phyloP scores from a whole-genome alignment of 2,329 filamentous ascomycete species.

The Chaetoscypha palmicola region DNA sequence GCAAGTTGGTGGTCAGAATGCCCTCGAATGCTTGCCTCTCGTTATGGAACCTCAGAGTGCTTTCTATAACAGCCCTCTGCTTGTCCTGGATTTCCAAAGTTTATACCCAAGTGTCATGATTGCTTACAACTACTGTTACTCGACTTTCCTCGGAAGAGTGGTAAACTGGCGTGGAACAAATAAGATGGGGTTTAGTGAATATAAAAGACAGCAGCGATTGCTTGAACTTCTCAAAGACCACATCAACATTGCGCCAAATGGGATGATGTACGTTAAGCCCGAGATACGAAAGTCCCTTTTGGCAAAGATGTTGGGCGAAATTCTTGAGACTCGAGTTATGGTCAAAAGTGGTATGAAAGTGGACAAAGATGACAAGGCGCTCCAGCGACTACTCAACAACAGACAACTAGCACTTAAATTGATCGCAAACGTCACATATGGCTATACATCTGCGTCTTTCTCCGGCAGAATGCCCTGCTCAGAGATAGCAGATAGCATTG shows the following conservation, averaged over 20 bases:
- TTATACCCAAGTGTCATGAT: conserved; percentile 98
- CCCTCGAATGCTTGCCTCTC: conserved; percentile 84
- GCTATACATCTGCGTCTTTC: conserved; percentile 94
- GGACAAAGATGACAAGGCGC: conserved; percentile 77
- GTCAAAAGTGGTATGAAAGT: conserved; percentile 95
- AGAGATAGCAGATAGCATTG: conserved; percentile 96
- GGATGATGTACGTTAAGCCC: conserved; percentile 88
- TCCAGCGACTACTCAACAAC: conserved; percentile 88
- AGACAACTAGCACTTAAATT: conserved; percentile 89
- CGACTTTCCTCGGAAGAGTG: conserved; percentile 84
- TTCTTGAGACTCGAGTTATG: conserved; percentile 94
- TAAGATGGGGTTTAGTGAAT: conserved; percentile 93
- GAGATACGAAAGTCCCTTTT: conserved; percentile 83
- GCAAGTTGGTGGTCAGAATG: conserved; percentile 90
- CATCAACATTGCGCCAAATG: conserved; percentile 90
- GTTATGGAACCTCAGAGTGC: conserved; percentile 97
- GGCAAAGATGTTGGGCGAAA: conserved; percentile 94
- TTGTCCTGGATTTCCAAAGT: conserved; percentile 94
- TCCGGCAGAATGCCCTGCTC: conserved; percentile 97
- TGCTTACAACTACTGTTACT: conserved; percentile 98
- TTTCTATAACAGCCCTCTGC: conserved; percentile 82
- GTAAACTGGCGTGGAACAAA: conserved; percentile 81
- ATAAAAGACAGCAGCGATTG: conserved; percentile 67
- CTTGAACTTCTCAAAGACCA: conserved; percentile 73
- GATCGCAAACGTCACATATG: conserved; percentile 97